Base-by-base conservation (phyloP, 2,329 filamentous ascomycete genomes). In the Cladophialophora psammophila region DNA sequence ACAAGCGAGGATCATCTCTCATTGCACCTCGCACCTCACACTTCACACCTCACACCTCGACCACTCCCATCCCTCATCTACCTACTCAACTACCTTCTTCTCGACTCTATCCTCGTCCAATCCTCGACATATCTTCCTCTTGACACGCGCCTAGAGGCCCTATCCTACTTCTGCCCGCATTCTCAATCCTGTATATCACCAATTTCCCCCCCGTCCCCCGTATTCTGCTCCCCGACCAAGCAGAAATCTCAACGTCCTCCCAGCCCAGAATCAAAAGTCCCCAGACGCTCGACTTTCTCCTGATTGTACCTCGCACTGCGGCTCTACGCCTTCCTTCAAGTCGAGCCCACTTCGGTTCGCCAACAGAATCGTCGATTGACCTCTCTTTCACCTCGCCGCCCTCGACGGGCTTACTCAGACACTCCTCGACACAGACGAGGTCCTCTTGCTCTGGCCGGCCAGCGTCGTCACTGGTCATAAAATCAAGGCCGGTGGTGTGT, bases 131-230 rank as follows among this genome's bases (percentile, higher is more conserved):
- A 57, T 64, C 59, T 58, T 56, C 53, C 54, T 38, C 65, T 18
- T 58, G 60, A 62, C 62, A 67, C 68, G 67, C 64, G 65, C 60
- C 67, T 67, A 63, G 60, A 54, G 60, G 64, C 34, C 68, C 62
- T 65, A 67, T 69, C 48, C 63, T 60, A 62, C 68, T 67, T 66
- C 54, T 65, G 55, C 58, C 60, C 61, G 68, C 68, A 69, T 69
- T 52, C 59, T 69, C 68, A 67, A 42, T 63, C 65, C 68, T 69
- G 68, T 69, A 69, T 69, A 69, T 64, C 65, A 59, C 62, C 67
- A 63, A 55, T 53, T 35, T 53, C 50, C 40, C 42, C 40, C 34
- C 40, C 4, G 7, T 53, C 40, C 40, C 60, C 57, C 65, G 45
- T 68, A 66, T 65, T 63, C 63, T 63, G 59, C 59, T 55, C 54